phyloP scores from a whole-genome alignment of 2,329 filamentous ascomycete species.

The Furcasterigmium furcatum region DNA sequence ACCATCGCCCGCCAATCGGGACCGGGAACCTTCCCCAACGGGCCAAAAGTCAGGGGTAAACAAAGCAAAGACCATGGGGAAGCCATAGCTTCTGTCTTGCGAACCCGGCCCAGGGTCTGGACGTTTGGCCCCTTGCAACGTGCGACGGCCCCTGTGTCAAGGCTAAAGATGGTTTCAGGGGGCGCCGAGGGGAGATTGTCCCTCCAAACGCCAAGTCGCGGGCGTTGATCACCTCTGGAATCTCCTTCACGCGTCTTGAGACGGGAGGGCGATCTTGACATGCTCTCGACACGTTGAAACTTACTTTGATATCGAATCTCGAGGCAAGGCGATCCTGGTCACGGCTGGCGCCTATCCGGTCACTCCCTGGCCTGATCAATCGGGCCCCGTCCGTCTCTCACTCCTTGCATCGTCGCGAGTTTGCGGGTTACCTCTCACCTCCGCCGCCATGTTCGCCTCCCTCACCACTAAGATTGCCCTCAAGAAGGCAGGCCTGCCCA shows the following conservation, averaged over 20 bases:
- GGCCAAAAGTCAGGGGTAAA: not conserved
- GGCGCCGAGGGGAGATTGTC: not conserved
- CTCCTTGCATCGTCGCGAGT: no score
- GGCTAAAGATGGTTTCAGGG: not conserved
- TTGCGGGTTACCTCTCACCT: no score
- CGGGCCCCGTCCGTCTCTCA: no score
- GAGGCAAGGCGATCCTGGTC: not conserved
- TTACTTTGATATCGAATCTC: not conserved
- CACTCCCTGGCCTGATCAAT: no score
- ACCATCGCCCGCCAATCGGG: conserved; percentile 3
- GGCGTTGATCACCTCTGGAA: no score
- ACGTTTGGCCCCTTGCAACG: conserved; percentile 8
- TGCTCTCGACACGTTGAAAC: not conserved
- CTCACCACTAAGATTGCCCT: conserved; percentile 57
- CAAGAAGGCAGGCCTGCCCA: conserved; percentile 52
- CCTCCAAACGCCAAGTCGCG: no score
- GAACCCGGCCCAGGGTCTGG: conserved; percentile 3
- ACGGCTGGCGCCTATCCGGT: not conserved
- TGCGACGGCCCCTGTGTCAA: conserved; percentile 25
- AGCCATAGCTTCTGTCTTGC: conserved; percentile 7
- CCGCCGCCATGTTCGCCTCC: conserved; percentile 48
- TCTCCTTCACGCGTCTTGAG: no score
- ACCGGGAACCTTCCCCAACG: no score
- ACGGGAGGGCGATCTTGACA: no score
- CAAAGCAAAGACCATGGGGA: conserved; percentile 1